Base-by-base conservation (phyloP, 164 flowering plant genomes). In the Magnolia sinica region DNA sequence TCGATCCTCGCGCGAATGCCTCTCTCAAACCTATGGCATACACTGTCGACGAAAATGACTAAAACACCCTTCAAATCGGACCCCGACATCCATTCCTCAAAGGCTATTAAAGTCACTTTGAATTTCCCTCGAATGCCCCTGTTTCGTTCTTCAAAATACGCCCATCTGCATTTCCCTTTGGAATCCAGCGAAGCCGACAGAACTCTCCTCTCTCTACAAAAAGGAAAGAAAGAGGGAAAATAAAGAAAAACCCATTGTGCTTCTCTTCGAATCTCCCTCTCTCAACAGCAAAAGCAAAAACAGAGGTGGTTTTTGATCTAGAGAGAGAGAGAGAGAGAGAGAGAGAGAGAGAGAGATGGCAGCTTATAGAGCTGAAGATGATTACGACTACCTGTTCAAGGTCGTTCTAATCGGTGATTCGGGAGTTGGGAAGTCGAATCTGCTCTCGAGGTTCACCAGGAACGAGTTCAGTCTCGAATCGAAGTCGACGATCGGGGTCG, bases 381-480 rank as follows among this genome's bases (percentile, higher is more conserved):
- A 89, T 73, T 89, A 89, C 70, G 92, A 89, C 80, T 89, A 89
- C 72, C 83, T 89, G 31, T 89, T 88, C 87, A 89, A 89, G 85
- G 82, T 89, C 20, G 92, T 89, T 16, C 73, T 89, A 79, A 89
- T 89, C 24, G 91, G 92, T 2, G 92, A 89, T 78, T 88, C 92
- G 3, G 92, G 92, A 7, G 90, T 89, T 8, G 90, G 90, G 1
- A 89, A 89, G 79, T 89, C 92, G 61, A 89, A 89, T 78, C 81
- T 89, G 73, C 84, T 89, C 8, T 89, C 92, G 7, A 84, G 92
- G 83, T 89, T 88, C 80, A 89, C 91, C 24, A 84, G 84, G 76
- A 89, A 89, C 76, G 92, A 89, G 86, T 89, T 89, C 81, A 89
- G 85, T 77, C 87, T 89, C 51, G 92, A 89, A 80, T 89, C 92